phyloP scores from a whole-genome alignment of 2,329 filamentous ascomycete species.

The Chalaropsis thielavioides region DNA sequence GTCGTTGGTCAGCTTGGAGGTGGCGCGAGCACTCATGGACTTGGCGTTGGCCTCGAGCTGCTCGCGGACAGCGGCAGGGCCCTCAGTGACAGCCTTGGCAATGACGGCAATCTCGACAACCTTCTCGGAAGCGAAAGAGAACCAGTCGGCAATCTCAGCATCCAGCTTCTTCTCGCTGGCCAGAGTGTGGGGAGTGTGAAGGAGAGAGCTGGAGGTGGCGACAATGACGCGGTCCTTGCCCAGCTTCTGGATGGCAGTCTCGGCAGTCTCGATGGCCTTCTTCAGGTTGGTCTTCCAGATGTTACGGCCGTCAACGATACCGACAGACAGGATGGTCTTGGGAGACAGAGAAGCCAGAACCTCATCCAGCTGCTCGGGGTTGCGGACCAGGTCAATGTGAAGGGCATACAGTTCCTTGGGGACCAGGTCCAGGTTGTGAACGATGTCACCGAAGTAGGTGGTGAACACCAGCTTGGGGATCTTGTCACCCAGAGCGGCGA shows the following conservation, averaged over 20 bases:
- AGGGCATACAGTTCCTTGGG: slow-evolving; percentile 68
- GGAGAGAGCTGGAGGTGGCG: slow-evolving; percentile 90
- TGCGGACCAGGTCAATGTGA: slow-evolving; percentile 92
- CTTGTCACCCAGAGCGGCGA: slow-evolving; percentile 59
- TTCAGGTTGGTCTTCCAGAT: slow-evolving; percentile 99
- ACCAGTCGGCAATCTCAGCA: slow-evolving; percentile 88
- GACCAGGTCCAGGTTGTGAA: slow-evolving; percentile 93
- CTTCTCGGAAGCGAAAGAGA: slow-evolving; percentile 97
- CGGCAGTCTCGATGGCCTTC: slow-evolving; percentile 78
- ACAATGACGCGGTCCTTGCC: slow-evolving; percentile 96
- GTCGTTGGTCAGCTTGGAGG: slow-evolving; percentile 92
- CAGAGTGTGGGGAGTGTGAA: slow-evolving; percentile 96
- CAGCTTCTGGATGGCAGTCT: slow-evolving; percentile 82
- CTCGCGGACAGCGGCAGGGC: slow-evolving; percentile 69
- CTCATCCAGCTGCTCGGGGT: slow-evolving; percentile 90
- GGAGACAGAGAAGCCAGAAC: slow-evolving; percentile 71
- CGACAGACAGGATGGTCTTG: slow-evolving; percentile 81
- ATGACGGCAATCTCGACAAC: slow-evolving; percentile 77
- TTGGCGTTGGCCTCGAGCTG: slow-evolving; percentile 95
- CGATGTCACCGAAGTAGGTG: slow-evolving; percentile 98
- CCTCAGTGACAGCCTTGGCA: slow-evolving; percentile 91
- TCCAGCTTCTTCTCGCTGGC: slow-evolving; percentile 98
- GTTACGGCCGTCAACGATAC: slow-evolving; percentile 97
- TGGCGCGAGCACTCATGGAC: slow-evolving; percentile 79
- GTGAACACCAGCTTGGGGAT: slow-evolving; percentile 81